Conservation (phyloP, 2,329 filamentous ascomycete genomes). For the Colletotrichum nymphaeae region DNA sequence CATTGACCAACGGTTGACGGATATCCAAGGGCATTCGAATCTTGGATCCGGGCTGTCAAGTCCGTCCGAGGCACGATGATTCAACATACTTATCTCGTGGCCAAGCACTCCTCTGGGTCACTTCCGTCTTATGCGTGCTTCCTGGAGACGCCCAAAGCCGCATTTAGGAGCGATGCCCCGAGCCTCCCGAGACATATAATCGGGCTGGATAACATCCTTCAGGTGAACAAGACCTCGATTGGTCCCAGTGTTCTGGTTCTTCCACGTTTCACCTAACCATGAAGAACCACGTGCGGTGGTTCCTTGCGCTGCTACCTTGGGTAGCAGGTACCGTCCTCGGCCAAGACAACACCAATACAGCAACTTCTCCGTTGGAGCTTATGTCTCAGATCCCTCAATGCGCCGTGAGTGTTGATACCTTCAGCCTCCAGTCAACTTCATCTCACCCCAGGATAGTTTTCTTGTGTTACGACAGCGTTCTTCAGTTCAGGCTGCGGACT, state of each 20-base stretch:
- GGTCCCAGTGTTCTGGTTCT: neutral
- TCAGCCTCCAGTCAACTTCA: fast-evolving
- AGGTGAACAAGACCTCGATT: neutral
- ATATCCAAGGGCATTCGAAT: constrained; percentile 6
- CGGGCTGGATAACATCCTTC: neutral
- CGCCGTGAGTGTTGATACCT: neutral
- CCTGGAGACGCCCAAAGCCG: neutral
- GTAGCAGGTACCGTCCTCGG: constrained; percentile 5
- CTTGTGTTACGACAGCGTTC: constrained; percentile 7
- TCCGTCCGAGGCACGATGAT: neutral
- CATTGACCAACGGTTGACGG: neutral
- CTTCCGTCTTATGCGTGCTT: neutral
- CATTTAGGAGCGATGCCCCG: constrained; percentile 21
- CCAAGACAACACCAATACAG: neutral
- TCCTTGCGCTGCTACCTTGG: constrained; percentile 18
- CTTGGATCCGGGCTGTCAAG: neutral
- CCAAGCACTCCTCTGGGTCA: neutral
- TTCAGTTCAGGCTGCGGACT: neutral
- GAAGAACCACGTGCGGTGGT: constrained; percentile 10
- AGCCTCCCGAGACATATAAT: neutral
- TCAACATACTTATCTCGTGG: constrained; percentile 11
- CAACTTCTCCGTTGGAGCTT: constrained; percentile 7
- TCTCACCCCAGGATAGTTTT: neutral
- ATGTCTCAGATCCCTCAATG: constrained; percentile 19
- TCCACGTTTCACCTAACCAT: constrained; percentile 13